These are phyloP conservation scores for Coemansia sp. DNA, from an alignment of 192 early-diverging fungal genomes.

Conservation along the genomic window DNA sequence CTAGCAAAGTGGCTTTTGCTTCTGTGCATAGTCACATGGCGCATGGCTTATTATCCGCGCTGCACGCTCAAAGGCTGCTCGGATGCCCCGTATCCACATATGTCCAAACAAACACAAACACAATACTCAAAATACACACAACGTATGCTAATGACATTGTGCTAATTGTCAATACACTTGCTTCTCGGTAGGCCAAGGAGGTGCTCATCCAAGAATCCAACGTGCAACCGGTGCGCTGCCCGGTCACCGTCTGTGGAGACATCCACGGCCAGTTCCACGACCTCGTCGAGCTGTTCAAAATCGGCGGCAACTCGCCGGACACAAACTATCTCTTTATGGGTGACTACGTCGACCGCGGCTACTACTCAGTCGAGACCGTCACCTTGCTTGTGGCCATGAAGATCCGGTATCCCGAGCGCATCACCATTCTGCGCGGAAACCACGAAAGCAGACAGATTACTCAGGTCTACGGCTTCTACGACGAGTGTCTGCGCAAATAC, in stretches of 20 bases:
- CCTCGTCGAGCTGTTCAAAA: slow-evolving; percentile 93
- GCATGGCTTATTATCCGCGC: not conserved
- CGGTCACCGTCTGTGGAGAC: slow-evolving; percentile 99
- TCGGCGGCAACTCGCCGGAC: slow-evolving; percentile 94
- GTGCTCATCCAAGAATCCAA: slow-evolving; percentile 95
- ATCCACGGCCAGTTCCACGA: slow-evolving; percentile 99
- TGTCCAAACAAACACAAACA: not conserved
- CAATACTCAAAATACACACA: too few relatives aligned
- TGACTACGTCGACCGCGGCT: slow-evolving; percentile 99
- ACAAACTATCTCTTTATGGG: slow-evolving; percentile 99
- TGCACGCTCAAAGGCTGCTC: not conserved
- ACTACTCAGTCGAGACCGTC: slow-evolving; percentile 98
- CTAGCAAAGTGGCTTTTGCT: not conserved
- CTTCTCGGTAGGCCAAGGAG: slow-evolving; percentile 79
- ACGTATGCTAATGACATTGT: not conserved
- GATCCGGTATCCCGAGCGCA: slow-evolving; percentile 84
- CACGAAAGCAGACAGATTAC: slow-evolving; percentile 99
- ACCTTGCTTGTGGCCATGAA: slow-evolving; percentile 94
- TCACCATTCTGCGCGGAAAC: slow-evolving; percentile 97
- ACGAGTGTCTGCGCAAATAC: slow-evolving; percentile 98
- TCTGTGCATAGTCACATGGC: slow-evolving; percentile 1
- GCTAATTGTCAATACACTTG: not conserved
- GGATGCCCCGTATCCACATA: not conserved
- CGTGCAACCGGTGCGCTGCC: slow-evolving; percentile 95
- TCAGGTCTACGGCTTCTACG: slow-evolving; percentile 99